Evolutionary conservation across 768 basidiomycete genomes (phyloP), one percentile per base, ranked within the genome.

Genomic region (Collybiopsis luxurians): DNA sequence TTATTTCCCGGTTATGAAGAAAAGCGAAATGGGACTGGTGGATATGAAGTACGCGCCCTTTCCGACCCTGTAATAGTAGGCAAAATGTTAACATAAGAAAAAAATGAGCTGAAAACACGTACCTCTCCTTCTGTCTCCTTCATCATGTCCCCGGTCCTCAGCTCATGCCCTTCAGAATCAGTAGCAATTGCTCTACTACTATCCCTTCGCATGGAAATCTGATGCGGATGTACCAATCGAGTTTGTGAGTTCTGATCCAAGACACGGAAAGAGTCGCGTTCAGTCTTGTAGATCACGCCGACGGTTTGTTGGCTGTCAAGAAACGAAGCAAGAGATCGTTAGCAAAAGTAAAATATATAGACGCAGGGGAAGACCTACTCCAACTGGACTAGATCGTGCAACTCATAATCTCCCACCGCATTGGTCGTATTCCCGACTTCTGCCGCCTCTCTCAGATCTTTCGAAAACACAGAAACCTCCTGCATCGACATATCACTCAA

Each of bases 391-490:
- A 99, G 75, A 67, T 99, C 96, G 66, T 99, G 97, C 40, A 98
- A 71, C 68, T 98, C 96, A 66, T 95, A 98, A 64, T 95, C 87
- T 27, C 95, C 95, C 30, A 95, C 87, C 40, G 89, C 79, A 63
- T 95, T 95, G 9, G 91, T 88, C 23, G 92, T 86, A 2, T 89
- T 87, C n/a, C 95, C 95, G 39, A 96, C 92, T 72, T 98, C 97
- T 0, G 97, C 95, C 27, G 97, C 97, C 68, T 96, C 95, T 63
- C 97, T 87, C 24, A 99, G 76, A 73, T 99, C 97, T 75, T 95
- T 96, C 0, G 94, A 90, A 74, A 99, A 99, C 2, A 97, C 96
- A 26, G 93, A 94, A 49, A 98, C 95, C 84, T 98, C 96, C 64
- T 93, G 90, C 85, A 95, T 86, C 2, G 90, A 89, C 85, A 98